phyloP scores from a whole-genome alignment of 2,329 filamentous ascomycete species.

The Orbilia javanica region DNA sequence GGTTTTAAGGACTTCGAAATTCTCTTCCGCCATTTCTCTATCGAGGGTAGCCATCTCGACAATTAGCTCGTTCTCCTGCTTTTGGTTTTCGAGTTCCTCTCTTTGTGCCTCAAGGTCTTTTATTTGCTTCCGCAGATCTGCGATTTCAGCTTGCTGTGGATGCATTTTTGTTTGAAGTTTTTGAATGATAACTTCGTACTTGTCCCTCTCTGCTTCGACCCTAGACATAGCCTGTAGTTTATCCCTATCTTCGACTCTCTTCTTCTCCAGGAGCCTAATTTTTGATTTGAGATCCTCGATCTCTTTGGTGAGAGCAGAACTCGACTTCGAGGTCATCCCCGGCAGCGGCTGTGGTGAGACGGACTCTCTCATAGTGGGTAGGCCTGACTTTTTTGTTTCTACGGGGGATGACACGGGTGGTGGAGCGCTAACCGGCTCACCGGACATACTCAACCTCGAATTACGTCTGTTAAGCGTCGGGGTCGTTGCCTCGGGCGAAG shows the following conservation, averaged over 20 bases:
- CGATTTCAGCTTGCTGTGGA: conserved; percentile 82
- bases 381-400: conserved; percentile 61
- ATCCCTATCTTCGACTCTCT: conserved; percentile 85
- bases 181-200: conserved; percentile 85
- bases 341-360: conserved; percentile 62
- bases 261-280: conserved; percentile 86
- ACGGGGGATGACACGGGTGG: conserved; percentile 45
- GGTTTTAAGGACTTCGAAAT: conserved; percentile 81
- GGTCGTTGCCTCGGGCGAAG: conserved; percentile 63
- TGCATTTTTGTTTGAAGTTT: conserved; percentile 79
- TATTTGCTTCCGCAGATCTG: conserved; percentile 79
- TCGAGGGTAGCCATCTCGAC: conserved; percentile 90
- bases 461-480: conserved; percentile 46
- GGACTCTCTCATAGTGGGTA: conserved; percentile 61
- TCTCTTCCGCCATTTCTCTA: conserved; percentile 96
- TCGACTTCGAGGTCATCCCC: conserved; percentile 54
- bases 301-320: conserved; percentile 72
- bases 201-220: conserved; percentile 80
- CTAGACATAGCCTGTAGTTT: conserved; percentile 83
- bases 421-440: conserved; percentile 18
- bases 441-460: conserved; percentile 51
- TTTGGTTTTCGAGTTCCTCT: conserved; percentile 77
- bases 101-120: conserved; percentile 80
- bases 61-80: conserved; percentile 85
- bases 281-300: conserved; percentile 91